A percentile compares a stretch with the other conserved stretches of the same genome.
Evolutionary conservation across 306 rosid species (phyloP).

Genomic region (Vachellia collinsii): DNA sequence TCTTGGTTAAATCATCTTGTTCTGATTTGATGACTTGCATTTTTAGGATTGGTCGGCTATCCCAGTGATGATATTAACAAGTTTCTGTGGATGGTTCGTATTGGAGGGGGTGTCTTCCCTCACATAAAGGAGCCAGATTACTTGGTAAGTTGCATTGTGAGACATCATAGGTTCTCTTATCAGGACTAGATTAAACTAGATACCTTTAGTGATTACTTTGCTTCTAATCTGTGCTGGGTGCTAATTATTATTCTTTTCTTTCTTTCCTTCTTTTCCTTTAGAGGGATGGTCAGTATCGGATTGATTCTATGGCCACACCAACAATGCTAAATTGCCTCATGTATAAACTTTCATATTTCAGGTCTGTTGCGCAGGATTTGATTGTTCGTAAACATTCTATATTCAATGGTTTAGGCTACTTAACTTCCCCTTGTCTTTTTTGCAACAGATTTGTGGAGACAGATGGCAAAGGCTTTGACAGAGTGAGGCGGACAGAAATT

Average conservation of each 20-base stretch:
- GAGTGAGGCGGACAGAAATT: conserved; percentile 91
- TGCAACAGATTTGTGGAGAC: conserved; percentile 88
- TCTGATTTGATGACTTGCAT: conserved; percentile 43
- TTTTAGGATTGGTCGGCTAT: conserved; percentile 94
- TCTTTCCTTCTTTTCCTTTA: conserved; percentile 25
- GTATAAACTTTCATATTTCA: conserved; percentile 97
- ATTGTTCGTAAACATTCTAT: conserved; percentile 7
- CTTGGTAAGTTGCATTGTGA: conserved; percentile 58
- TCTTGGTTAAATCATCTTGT: conserved; percentile 15
- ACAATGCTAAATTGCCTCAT: conserved; percentile 94
- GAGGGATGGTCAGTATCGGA: conserved; percentile 98
- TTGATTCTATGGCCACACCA: conserved; percentile 89
- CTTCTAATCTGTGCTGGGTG: conserved; percentile 27
- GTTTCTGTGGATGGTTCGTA: conserved; percentile 99
- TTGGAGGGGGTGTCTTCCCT: conserved; percentile 99
- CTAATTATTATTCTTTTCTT: background rate
- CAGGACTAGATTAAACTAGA: too few species aligned
- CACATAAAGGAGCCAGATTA: conserved; percentile 97
- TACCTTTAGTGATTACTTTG: conserved; percentile 10
- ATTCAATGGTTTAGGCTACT: conserved; percentile 25
- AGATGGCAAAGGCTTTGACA: conserved; percentile 91
- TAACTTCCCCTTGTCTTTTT: conserved; percentile 31
- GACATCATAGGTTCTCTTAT: conserved; percentile 12
- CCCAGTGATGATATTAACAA: conserved; percentile 97
- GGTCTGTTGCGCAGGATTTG: conserved; percentile 56